Percentiles rank a stretch among this genome's conserved stretches.
Evolutionary conservation across 2,329 filamentous ascomycete genomes (phyloP).

Genomic region (Teratosphaeria epicoccoides): DNA sequence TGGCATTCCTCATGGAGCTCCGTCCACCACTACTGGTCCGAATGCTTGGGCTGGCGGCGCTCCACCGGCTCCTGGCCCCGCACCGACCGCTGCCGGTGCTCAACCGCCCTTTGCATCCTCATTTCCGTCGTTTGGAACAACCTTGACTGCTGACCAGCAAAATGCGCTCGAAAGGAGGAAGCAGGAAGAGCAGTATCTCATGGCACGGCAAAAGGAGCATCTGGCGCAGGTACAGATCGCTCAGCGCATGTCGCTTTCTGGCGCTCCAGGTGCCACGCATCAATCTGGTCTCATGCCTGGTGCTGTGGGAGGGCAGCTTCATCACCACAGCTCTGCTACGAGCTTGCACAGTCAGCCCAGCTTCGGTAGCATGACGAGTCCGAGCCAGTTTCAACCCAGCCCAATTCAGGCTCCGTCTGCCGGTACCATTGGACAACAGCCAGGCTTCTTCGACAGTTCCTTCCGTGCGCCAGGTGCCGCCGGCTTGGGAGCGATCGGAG

Average conservation of each 20-base stretch:
- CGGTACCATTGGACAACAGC: slow-evolving; percentile 27
- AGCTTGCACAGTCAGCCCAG: slow-evolving; percentile 95
- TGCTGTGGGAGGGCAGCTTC: slow-evolving; percentile 49
- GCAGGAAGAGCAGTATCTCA: slow-evolving; percentile 94
- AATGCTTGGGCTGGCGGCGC: slow-evolving; percentile 32
- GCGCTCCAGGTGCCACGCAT: neutral
- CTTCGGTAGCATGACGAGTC: slow-evolving; percentile 89
- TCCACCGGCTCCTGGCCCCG: slow-evolving; percentile 3
- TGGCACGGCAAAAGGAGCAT: slow-evolving; percentile 91
- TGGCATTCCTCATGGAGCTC: slow-evolving; percentile 76
- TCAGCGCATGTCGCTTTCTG: slow-evolving; percentile 54
- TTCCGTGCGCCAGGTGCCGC: slow-evolving; percentile 30
- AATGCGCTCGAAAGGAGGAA: slow-evolving; percentile 94
- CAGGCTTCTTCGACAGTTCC: slow-evolving; percentile 60
- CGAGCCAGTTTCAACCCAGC: slow-evolving; percentile 56
- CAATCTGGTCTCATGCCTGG: slow-evolving; percentile 4
- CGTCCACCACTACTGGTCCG: slow-evolving; percentile 37
- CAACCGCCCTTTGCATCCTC: slow-evolving; percentile 82
- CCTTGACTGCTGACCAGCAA: slow-evolving; percentile 92
- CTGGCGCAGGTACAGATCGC: slow-evolving; percentile 76
- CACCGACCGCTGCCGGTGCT: slow-evolving; percentile 31
- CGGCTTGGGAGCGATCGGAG: slow-evolving; percentile 36
- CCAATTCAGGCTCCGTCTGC: slow-evolving; percentile 38
- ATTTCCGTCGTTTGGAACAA: slow-evolving; percentile 93
- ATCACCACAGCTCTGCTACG: slow-evolving; percentile 90